Evolutionary conservation across 129 eudicot genomes (phyloP).

Genomic region (Arctium lappa): DNA sequence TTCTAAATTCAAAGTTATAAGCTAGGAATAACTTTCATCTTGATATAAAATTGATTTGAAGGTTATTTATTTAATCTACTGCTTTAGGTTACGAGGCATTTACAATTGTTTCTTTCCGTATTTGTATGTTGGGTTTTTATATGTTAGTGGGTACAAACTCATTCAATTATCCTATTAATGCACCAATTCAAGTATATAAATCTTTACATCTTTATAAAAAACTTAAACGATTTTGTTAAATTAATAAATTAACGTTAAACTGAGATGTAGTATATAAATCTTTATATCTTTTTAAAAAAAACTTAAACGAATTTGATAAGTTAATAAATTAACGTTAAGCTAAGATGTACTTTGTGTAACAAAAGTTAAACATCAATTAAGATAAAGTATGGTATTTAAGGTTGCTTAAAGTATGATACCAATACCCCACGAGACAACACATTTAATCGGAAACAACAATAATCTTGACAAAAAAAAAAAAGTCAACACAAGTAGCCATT

Average conservation of each 20-base stretch:
- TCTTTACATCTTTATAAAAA: neutral
- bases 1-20: neutral
- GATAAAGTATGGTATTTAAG: neutral
- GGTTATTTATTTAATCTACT: neutral
- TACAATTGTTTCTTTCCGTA: neutral
- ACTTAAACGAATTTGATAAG: no score
- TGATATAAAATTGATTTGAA: neutral
- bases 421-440: slow-evolving; percentile 6
- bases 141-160: neutral
- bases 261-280: no score
- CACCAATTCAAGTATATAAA: no score
- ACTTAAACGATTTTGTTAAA: neutral
- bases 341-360: no score
- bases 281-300: no score
- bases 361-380: no score
- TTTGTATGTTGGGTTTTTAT: neutral
- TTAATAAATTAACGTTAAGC: no score
- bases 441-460: neutral
- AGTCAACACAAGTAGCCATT: slow-evolving; percentile 24
- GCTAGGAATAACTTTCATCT: neutral
- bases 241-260: no score
- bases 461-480: neutral
- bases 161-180: neutral
- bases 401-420: neutral
- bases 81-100: neutral